These are phyloP conservation scores for Fusarium chlamydosporum DNA, from an alignment of 2,329 filamentous ascomycete species.

Conservation along the genomic window DNA sequence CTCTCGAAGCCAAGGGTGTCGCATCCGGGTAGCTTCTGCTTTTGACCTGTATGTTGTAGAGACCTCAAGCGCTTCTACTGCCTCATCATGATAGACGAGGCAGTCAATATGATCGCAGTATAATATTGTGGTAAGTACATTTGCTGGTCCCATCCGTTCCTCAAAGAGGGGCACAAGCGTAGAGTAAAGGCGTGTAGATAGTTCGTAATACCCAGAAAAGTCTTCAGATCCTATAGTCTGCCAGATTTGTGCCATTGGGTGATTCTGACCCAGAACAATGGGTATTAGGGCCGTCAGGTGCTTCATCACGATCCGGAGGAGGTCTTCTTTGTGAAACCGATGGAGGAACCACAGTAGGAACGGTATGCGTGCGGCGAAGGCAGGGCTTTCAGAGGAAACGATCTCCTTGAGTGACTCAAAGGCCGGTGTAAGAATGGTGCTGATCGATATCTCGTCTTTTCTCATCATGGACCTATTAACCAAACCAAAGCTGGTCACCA, in stretches of 20 bases:
- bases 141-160: conserved; percentile 52
- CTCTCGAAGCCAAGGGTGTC: conserved; percentile 53
- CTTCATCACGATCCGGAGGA: conserved; percentile 53
- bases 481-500: conserved; percentile 54
- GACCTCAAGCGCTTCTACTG: conserved; percentile 51
- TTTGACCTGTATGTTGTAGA: conserved; percentile 50
- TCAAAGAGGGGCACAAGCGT: conserved; percentile 53
- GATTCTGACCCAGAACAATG: conserved; percentile 51
- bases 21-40: conserved; percentile 51
- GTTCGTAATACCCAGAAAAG: conserved; percentile 54
- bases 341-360: conserved; percentile 57
- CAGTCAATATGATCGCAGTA: conserved; percentile 56
- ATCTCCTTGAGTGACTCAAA: conserved; percentile 56
- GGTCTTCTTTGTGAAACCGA: conserved; percentile 53
- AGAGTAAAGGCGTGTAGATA: conserved; percentile 53
- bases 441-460: conserved; percentile 53
- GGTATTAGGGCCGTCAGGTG: conserved; percentile 52
- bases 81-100: conserved; percentile 48
- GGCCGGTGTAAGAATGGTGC: conserved; percentile 52
- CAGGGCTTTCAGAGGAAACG: conserved; percentile 53
- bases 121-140: conserved; percentile 53
- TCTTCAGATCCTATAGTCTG: conserved; percentile 50
- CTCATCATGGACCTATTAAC: conserved; percentile 54
- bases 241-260: conserved; percentile 54
- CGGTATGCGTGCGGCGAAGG: conserved; percentile 54